Evolutionary conservation across 805 yeast species (phyloP).

Genomic region (Kuraishia capsulata): DNA sequence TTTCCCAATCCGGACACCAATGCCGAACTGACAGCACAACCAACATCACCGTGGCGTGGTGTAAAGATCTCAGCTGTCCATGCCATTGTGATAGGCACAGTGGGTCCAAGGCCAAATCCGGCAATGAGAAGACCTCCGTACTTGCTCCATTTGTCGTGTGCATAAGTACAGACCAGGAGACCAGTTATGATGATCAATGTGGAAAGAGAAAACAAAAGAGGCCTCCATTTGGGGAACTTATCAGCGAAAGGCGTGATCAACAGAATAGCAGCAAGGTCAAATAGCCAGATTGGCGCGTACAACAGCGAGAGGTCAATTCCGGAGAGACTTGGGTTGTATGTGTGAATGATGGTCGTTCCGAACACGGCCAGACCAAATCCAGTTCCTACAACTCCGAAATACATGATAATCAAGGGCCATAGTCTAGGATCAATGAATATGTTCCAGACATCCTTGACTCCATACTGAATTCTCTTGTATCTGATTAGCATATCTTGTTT

Average conservation of each 20-base stretch:
- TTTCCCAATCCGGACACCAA: conserved; percentile 82
- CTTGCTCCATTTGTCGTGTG: conserved; percentile 62
- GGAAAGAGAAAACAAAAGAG: conserved; percentile 52
- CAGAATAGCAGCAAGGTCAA: conserved; percentile 69
- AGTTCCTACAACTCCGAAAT: conserved; percentile 89
- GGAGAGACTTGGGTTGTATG: conserved; percentile 51
- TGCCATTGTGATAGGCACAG: conserved; percentile 84
- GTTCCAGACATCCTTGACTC: conserved; percentile 42
- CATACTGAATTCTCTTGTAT: conserved; percentile 43
- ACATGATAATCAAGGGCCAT: conserved; percentile 82
- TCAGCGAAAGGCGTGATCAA: conserved; percentile 77
- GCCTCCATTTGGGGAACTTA: conserved; percentile 47
- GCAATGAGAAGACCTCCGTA: conserved; percentile 76
- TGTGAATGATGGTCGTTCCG: conserved; percentile 67
- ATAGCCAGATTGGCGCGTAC: conserved; percentile 87
- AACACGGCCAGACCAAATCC: conserved; percentile 82
- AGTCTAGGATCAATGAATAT: conserved; percentile 56
- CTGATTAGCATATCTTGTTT: conserved; percentile 48
- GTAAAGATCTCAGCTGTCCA: conserved; percentile 72
- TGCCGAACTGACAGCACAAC: conserved; percentile 77
- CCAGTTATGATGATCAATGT: conserved; percentile 67
- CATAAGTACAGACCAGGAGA: conserved; percentile 67
- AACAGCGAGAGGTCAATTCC: conserved; percentile 66
- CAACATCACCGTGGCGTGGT: conserved; percentile 70
- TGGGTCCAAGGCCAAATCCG: conserved; percentile 86